A percentile compares a stretch with the other conserved stretches of the same genome.
These are phyloP conservation scores for Populus tremula DNA, from an alignment of 345 rosid species.

Conservation along the genomic window DNA sequence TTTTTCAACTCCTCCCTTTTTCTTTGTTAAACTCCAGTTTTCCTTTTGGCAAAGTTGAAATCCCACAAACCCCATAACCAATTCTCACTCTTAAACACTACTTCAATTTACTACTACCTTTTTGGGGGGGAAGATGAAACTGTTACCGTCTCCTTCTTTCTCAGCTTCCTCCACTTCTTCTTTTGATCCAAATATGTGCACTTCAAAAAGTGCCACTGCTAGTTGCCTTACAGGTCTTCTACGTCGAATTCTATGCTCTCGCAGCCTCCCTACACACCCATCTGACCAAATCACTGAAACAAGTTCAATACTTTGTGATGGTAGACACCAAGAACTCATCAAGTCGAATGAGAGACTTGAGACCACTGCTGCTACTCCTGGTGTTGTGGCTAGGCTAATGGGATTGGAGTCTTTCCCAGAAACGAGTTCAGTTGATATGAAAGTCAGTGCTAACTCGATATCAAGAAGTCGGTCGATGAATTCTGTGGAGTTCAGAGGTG, in stretches of 20 bases:
- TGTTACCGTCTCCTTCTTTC: constrained; percentile 39
- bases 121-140: constrained; percentile 31
- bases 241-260: constrained; percentile 54
- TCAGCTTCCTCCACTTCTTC: constrained; percentile 31
- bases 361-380: constrained; percentile 26
- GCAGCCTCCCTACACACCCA: constrained; percentile 56
- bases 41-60: constrained; percentile 16
- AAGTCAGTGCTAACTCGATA: constrained; percentile 20
- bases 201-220: constrained; percentile 34
- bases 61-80: constrained; percentile 3
- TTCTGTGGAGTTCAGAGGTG: constrained; percentile 30
- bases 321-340: constrained; percentile 3
- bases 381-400: constrained; percentile 79
- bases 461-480: constrained; percentile 54
- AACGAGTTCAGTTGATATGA: neutral
- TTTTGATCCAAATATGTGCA: constrained; percentile 31
- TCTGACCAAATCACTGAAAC: constrained; percentile 42
- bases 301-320: constrained; percentile 16
- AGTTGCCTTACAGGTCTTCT: constrained; percentile 51
- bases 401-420: constrained; percentile 56
- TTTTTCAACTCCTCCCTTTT: neutral
- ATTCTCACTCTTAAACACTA: neutral
- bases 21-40: neutral
- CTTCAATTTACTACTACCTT: neutral
- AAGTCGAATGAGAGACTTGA: constrained; percentile 11